phyloP scores from a whole-genome alignment of 139 green algal genomes.

The Pedinophyceae sp. region DNA sequence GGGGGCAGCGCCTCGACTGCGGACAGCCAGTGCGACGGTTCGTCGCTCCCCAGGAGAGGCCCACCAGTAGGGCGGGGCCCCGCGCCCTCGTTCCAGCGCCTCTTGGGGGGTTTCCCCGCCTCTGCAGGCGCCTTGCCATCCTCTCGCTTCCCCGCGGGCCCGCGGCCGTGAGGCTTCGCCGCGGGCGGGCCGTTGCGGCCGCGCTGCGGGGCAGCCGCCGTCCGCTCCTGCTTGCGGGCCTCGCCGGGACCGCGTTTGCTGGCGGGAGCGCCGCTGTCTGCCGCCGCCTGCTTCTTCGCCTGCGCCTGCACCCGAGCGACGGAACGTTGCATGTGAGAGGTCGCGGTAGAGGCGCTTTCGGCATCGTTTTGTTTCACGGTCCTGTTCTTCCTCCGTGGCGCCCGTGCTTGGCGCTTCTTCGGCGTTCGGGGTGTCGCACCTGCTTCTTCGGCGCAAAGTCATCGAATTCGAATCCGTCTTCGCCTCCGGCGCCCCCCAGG shows the following conservation, averaged over 20 bases:
- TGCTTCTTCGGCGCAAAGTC: too few species aligned
- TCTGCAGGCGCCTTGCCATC: neutral
- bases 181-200: too few species aligned
- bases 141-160: neutral
- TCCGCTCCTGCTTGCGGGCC: slow-evolving; percentile 1
- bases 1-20: slow-evolving; percentile 22
- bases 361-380: too few species aligned
- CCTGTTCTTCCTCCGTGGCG: too few species aligned
- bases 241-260: neutral
- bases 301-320: too few species aligned
- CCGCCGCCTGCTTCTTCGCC: neutral
- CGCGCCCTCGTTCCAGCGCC: slow-evolving; percentile 34
- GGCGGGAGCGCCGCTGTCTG: slow-evolving; percentile 5
- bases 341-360: too few species aligned
- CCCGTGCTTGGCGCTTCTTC: too few species aligned
- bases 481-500: too few species aligned
- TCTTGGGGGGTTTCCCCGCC: neutral
- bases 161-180: too few species aligned
- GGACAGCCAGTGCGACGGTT: slow-evolving; percentile 45
- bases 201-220: neutral
- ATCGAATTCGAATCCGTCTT: too few species aligned
- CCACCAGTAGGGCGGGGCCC: slow-evolving; percentile 29
- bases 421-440: too few species aligned
- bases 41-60: slow-evolving; percentile 33
- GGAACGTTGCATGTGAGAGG: too few species aligned